Evolutionary conservation across 371 early-diverging fungal species (phyloP), one percentile per base, ranked within the genome.

Genomic region (Actinomortierella wolfii): DNA sequence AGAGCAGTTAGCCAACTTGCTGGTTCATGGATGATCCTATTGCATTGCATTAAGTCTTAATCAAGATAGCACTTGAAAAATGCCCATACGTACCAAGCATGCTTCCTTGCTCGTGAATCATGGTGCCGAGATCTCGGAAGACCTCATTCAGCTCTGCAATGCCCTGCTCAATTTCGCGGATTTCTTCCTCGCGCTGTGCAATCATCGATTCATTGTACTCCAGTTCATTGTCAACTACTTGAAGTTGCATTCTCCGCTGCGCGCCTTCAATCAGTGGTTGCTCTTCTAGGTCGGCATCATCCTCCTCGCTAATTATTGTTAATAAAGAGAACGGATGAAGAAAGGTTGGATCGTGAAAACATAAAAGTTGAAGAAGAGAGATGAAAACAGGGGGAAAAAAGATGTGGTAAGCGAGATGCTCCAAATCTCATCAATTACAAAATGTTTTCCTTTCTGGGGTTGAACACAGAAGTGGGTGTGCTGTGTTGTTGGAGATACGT

Each of bases 101-200:
- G 56, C 89, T 86, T 65, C 94, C 93, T 84, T 98, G 99, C 68
- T 97, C 97, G 51, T 92, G 89, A 15, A 98, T 97, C 58, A 98
- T 82, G 46, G 95, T 94, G 13, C 97, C 97, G 47, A 98, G 76
- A 78, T 97, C 97, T 61, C 96, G 81, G 76, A 98, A 98, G 53
- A 98, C 92, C 76, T 97, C 97, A 69, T 97, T 97, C 20, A 98
- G 81, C 67, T 93, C 92, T 3, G 86, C 86, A 29, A 97, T 96
- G 17, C 94, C 95, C 57, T 88, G 87, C 73, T 97, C 98, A 59
- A 98, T 96, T 43, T 92, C 93, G 51, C 83, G 81, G 18, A 98
- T 89, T 59, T 96, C 98, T 39, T 85, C 86, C 67, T 98, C 99
- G 15, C 98, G 89, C 73, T 98, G 97, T 9, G 84, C 81, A 62